Evolutionary conservation across 2,329 filamentous ascomycete genomes (phyloP).

Genomic region (Whalleya microplaca): DNA sequence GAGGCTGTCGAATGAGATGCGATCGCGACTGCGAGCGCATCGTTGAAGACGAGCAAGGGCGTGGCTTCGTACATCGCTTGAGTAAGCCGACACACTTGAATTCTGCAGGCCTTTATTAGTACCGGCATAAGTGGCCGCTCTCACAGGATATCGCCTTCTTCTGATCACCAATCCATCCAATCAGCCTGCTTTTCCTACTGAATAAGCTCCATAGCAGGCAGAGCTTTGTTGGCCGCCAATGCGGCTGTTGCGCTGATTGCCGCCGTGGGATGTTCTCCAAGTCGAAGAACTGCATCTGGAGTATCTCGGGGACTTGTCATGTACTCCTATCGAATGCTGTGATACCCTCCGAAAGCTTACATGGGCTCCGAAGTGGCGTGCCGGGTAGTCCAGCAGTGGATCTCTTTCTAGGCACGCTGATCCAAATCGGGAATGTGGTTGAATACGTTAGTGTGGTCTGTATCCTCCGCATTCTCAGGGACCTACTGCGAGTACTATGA

Average conservation of each 20-base stretch:
- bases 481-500: slow-evolving; percentile 4
- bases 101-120: slow-evolving; percentile 32
- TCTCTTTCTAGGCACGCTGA: slow-evolving; percentile 35
- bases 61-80: slow-evolving; percentile 20
- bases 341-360: slow-evolving; percentile 33
- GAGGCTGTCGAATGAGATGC: slow-evolving; percentile 18
- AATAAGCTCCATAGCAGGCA: slow-evolving; percentile 10
- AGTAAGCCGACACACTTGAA: slow-evolving; percentile 25
- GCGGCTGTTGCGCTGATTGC: slow-evolving; percentile 33
- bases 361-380: slow-evolving; percentile 33
- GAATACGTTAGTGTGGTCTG: slow-evolving; percentile 28
- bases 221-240: slow-evolving; percentile 11
- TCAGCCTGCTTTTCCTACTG: slow-evolving; percentile 16
- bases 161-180: slow-evolving; percentile 35
- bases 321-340: slow-evolving; percentile 29
- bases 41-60: slow-evolving; percentile 11
- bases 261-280: slow-evolving; percentile 18
- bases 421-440: slow-evolving; percentile 40
- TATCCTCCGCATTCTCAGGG: slow-evolving; percentile 31
- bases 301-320: slow-evolving; percentile 4
- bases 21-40: slow-evolving; percentile 3
- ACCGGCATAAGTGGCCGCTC: slow-evolving; percentile 31
- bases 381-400: slow-evolving; percentile 33
- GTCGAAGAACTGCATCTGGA: slow-evolving; percentile 3
- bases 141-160: slow-evolving; percentile 29